Conservation (phyloP, 192 early-diverging fungal species). For the Coemansia sp. region DNA sequence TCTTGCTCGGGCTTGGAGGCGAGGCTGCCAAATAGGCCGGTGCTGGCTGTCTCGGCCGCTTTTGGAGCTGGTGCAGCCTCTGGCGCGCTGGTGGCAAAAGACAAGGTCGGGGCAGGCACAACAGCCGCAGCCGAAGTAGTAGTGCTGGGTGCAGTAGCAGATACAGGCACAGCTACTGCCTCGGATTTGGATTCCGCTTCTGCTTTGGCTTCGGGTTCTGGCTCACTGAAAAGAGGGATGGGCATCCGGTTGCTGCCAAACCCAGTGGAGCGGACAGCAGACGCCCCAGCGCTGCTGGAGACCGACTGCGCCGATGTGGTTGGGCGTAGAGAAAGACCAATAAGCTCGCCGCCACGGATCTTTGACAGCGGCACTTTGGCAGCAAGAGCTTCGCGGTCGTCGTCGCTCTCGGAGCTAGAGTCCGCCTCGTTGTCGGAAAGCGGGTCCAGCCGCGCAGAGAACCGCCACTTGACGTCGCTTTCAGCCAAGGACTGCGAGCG, state of each 20-base stretch:
- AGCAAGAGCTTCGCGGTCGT: conserved; percentile 40
- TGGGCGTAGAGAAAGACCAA: conserved; percentile 36
- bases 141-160: background rate
- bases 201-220: background rate
- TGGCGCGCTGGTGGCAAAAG: background rate
- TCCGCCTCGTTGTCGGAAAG: conserved; percentile 9
- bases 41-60: background rate
- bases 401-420: conserved; percentile 35
- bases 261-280: conserved; percentile 30
- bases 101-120: background rate
- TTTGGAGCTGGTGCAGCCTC: background rate
- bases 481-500: conserved; percentile 14
- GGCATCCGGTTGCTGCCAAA: conserved; percentile 46
- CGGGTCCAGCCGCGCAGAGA: conserved; percentile 41
- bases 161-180: background rate
- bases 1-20: background rate
- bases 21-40: conserved; percentile 3
- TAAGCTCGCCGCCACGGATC: conserved; percentile 48
- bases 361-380: conserved; percentile 38
- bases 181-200: background rate
- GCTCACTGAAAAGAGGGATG: conserved; percentile 27
- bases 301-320: conserved; percentile 9
- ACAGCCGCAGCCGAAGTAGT: background rate
- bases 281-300: background rate
- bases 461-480: conserved; percentile 28